These are phyloP conservation scores for Colletotrichum liriopes DNA, from an alignment of 2,329 filamentous ascomycete genomes.

Conservation along the genomic window DNA sequence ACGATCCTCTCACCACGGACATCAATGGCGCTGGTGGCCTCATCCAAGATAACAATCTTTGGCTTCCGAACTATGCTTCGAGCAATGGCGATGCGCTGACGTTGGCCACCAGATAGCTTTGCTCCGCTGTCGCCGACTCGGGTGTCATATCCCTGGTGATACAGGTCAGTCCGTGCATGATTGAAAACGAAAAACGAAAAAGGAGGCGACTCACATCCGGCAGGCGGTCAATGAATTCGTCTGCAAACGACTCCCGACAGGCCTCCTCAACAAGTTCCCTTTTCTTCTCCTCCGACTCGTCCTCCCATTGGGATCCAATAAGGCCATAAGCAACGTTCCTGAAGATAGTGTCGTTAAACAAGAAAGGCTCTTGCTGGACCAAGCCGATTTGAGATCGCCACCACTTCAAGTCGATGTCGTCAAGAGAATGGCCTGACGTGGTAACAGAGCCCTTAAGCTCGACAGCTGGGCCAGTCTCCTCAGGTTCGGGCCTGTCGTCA, in stretches of 20 bases:
- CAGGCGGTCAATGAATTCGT: conserved; percentile 77
- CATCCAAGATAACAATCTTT: conserved; percentile 81
- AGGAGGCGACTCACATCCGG: conserved; percentile 61
- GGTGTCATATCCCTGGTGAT: conserved; percentile 76
- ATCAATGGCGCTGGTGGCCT: conserved; percentile 80
- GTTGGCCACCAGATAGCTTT: conserved; percentile 86
- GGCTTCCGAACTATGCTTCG: conserved; percentile 82
- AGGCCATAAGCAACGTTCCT: conserved; percentile 75
- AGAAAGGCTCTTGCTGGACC: conserved; percentile 78
- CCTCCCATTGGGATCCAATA: conserved; percentile 66
- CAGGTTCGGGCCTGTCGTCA: conserved; percentile 43
- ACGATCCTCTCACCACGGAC: conserved; percentile 72
- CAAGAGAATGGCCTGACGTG: conserved; percentile 68
- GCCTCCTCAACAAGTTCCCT: conserved; percentile 73
- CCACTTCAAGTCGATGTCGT: conserved; percentile 74
- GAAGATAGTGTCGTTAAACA: conserved; percentile 77
- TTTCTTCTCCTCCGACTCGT: conserved; percentile 70
- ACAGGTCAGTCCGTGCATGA: not conserved
- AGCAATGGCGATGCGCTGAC: conserved; percentile 86
- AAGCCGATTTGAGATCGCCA: conserved; percentile 75
- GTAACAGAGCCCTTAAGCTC: conserved; percentile 67
- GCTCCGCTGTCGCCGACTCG: conserved; percentile 72
- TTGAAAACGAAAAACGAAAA: not conserved
- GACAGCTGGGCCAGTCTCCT: conserved; percentile 60
- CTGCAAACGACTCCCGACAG: conserved; percentile 77